Evolutionary conservation across 768 basidiomycete genomes (phyloP).

Genomic region (Pulveroboletus sp.): DNA sequence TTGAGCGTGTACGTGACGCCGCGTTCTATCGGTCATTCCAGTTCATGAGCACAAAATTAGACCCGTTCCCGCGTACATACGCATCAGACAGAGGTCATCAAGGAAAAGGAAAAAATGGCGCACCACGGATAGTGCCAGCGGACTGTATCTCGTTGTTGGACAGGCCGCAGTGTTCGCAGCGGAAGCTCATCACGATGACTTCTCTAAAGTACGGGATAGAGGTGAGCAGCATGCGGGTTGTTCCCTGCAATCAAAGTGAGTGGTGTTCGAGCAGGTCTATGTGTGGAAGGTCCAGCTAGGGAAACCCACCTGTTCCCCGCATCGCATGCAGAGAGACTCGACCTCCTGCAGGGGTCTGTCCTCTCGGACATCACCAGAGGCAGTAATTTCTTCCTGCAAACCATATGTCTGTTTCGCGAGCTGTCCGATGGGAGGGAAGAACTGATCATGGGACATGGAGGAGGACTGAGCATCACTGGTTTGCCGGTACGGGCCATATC

Average conservation of each 20-base stretch:
- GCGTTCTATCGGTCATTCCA: constrained; percentile 51
- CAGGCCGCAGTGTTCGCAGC: constrained; percentile 88
- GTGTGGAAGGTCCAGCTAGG: neutral
- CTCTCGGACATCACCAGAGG: constrained; percentile 34
- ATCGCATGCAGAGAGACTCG: constrained; percentile 92
- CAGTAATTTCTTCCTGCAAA: constrained; percentile 24
- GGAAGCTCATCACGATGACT: constrained; percentile 94
- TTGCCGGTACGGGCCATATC: too few species aligned
- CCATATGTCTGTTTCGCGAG: constrained; percentile 48
- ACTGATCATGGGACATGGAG: constrained; percentile 26
- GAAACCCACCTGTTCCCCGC: constrained; percentile 73
- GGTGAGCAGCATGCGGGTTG: constrained; percentile 83
- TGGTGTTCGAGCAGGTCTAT: neutral
- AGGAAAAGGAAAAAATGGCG: constrained; percentile 17
- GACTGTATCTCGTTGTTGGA: constrained; percentile 93
- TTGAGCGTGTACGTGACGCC: constrained; percentile 79
- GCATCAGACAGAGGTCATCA: neutral
- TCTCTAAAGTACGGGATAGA: constrained; percentile 94
- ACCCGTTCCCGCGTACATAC: neutral
- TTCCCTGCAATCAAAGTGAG: constrained; percentile 55
- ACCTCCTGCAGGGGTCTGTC: constrained; percentile 69
- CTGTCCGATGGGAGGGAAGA: constrained; percentile 58
- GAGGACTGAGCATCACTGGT: neutral
- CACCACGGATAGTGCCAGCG: constrained; percentile 81
- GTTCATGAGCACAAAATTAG: neutral